Percentiles rank a stretch among this genome's conserved stretches.
Evolutionary conservation across 1,284 basidiomycete species (phyloP).

Genomic region (Cystobasidium pallidum): DNA sequence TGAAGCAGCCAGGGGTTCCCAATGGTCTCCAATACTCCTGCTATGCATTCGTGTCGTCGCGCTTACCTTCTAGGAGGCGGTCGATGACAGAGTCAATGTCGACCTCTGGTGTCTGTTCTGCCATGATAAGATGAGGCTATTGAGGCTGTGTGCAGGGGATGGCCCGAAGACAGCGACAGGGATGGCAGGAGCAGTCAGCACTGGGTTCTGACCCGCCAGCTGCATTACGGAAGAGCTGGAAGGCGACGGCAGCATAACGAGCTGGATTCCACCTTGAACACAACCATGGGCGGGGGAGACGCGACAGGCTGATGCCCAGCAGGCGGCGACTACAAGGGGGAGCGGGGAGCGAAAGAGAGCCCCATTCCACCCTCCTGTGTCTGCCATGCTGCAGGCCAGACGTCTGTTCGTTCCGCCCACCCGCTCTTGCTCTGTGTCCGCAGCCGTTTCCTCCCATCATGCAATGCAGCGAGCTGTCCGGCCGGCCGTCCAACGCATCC

Average conservation of each 20-base stretch:
- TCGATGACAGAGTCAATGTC: slow-evolving; percentile 98
- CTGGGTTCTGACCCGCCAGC: neutral
- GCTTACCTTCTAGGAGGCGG: slow-evolving; percentile 89
- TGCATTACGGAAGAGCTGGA: neutral
- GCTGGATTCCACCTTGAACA: neutral
- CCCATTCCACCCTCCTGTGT: neutral
- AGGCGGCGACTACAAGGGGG: slow-evolving; percentile 1
- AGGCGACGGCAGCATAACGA: no score
- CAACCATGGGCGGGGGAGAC: slow-evolving; percentile 11
- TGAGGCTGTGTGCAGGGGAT: neutral
- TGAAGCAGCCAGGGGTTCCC: no score
- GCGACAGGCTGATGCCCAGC: slow-evolving; percentile 3
- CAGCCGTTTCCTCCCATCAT: no score
- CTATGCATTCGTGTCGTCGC: no score
- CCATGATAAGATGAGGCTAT: slow-evolving; percentile 54
- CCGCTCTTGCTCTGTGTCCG: no score
- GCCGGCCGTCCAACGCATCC: neutral
- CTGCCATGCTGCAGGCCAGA: neutral
- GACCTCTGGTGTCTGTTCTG: slow-evolving; percentile 68
- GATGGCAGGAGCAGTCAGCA: neutral
- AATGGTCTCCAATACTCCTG: neutral
- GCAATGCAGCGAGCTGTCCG: neutral
- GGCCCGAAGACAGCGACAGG: no score
- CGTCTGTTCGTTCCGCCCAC: no score
- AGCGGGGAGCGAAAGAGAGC: neutral